Base-by-base conservation (phyloP, 2,329 filamentous ascomycete species). In the Colletotrichum caudatum region DNA sequence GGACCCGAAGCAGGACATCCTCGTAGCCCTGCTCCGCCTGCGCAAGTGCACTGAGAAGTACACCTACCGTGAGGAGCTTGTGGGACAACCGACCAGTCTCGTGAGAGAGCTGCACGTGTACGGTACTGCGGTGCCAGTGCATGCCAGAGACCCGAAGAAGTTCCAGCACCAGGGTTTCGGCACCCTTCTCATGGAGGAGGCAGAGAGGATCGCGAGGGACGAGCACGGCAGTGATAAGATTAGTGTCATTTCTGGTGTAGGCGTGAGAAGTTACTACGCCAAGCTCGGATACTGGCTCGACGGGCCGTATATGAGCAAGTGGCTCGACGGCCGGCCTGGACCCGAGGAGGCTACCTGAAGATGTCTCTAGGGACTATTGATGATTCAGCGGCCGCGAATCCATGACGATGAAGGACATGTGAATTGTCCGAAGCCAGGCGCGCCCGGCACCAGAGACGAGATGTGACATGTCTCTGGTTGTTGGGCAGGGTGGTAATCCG, bases 81-180 rank as follows among this genome's bases (percentile, higher is more conserved):
- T 87, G 0, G 91, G 90, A 2, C 95, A 98, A 83, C 94, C 93
- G 59, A 97, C 94, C 0, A 97, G 94, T 81, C 87, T 99, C 76
- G 95, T 99, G 6, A 89, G 96, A 61, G 96, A 99, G 82, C 86
- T 99, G 66, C 96, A 99, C 81, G 96, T 99, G 1, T 99, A 99
- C 79, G 96, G 96, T 9, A 95, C 94, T 26, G 96, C 97, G 0
- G 96, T 99, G n/a, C 97, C 96, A 0, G 93, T 99, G 57, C 96
- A 99, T 81, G 95, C 94, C 11, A 89, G 97, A 68, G 96, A 99
- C 77, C 94, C 95, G 26, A 92, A 93, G 81, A 98, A 98, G 82
- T 98, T 98, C 82, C 96, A 99, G 84, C 96, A 99, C 83, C 96
- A 98, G 80, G 96, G 96, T 0, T 99, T 97, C 76, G 96, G 96